Conservation (phyloP, 2,329 filamentous ascomycete genomes). For the Thielaviopsis musarum region DNA sequence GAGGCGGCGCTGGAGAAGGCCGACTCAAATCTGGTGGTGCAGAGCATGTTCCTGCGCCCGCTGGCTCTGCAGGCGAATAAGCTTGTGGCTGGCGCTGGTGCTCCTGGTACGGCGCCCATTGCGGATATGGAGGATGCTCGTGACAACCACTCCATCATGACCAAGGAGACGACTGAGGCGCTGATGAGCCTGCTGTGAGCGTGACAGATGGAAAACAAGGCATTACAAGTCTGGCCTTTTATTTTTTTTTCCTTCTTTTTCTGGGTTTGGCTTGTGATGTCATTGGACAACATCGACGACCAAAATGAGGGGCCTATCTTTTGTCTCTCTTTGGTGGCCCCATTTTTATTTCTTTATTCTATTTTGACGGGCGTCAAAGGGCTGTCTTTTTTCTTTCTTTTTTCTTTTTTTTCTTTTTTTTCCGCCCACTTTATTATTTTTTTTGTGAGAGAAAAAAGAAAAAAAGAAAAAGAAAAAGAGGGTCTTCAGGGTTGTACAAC, state of each 20-base stretch:
- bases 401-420: neutral
- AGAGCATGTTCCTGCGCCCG: conserved; percentile 8
- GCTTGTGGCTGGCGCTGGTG: neutral
- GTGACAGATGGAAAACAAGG: neutral
- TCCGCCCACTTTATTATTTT: neutral
- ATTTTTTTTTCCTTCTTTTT: neutral
- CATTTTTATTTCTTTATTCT: neutral
- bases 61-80: conserved; percentile 7
- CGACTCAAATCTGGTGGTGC: conserved; percentile 7
- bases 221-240: neutral
- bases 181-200: conserved; percentile 9
- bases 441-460: neutral
- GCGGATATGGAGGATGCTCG: neutral
- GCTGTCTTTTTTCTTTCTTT: neutral
- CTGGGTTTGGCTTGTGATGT: neutral
- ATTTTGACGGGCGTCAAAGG: neutral
- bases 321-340: neutral
- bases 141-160: neutral
- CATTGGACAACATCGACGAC: neutral
- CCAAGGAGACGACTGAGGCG: conserved; percentile 9
- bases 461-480: neutral
- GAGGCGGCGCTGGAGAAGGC: conserved; percentile 4
- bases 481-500: neutral
- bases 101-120: neutral
- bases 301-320: neutral